These are phyloP conservation scores for Pseudozyma sp. DNA, from an alignment of 1,284 basidiomycete species.

Conservation along the genomic window DNA sequence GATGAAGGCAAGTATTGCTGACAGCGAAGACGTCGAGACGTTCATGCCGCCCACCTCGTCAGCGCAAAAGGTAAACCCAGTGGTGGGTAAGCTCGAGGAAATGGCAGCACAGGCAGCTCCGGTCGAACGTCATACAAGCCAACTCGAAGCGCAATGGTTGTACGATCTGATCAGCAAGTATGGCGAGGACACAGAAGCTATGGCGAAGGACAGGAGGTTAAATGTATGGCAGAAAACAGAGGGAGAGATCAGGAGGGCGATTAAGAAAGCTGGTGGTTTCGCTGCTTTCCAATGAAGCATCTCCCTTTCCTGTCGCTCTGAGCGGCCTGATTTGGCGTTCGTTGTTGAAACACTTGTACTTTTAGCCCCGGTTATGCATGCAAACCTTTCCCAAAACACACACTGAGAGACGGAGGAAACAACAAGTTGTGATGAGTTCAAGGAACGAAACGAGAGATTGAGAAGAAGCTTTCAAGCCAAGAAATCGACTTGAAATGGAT, in stretches of 20 bases:
- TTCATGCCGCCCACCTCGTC: conserved; percentile 16
- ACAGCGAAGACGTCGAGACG: conserved; percentile 24
- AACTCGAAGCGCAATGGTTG: conserved; percentile 79
- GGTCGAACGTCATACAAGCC: conserved; percentile 77
- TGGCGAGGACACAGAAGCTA: conserved; percentile 79
- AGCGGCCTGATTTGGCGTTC: background rate
- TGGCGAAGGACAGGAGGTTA: conserved; percentile 82
- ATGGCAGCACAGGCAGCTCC: conserved; percentile 48
- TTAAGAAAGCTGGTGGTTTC: conserved; percentile 54
- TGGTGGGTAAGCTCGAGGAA: conserved; percentile 16
- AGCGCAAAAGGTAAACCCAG: background rate
- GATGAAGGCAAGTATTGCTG: conserved; percentile 26
- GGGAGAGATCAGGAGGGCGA: conserved; percentile 77
- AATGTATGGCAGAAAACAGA: conserved; percentile 88
- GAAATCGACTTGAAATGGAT: too few relatives aligned
- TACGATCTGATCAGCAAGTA: conserved; percentile 78
- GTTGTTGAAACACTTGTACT: too few relatives aligned
- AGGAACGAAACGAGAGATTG: too few relatives aligned
- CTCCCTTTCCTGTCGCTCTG: background rate
- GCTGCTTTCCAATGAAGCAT: conserved; percentile 16
- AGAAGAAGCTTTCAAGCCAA: background rate
- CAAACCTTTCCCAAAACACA: too few relatives aligned
- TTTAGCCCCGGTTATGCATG: too few relatives aligned
- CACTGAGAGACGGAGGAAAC: too few relatives aligned
- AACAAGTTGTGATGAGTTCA: too few relatives aligned